Base-by-base conservation (phyloP, 805 yeast genomes). In the Sungouiella blattae region DNA sequence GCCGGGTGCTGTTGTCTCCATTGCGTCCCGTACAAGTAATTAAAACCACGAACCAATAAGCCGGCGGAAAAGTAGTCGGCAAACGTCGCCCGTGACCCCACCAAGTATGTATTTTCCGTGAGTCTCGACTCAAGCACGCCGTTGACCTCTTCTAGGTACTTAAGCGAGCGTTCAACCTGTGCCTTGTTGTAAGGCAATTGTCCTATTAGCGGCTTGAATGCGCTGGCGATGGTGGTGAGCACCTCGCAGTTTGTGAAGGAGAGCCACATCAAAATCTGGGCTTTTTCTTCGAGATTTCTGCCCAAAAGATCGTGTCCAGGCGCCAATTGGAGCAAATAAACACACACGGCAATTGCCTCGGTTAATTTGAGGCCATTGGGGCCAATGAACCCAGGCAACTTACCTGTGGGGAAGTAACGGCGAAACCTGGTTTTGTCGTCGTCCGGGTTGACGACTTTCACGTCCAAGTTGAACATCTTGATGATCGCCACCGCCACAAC, bases 161-260 rank as follows among this genome's bases (percentile, higher is more conserved):
- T 73, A 16, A 37, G 36, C 29, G 66, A 65, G 24, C 65, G 70
- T 39, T 81, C 84, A 41, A 74, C 75, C 43, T 54, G 40, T 66
- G 80, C 82, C 77, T 84, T 83, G 83, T 84, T 81, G 81, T 77
- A 87, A 46, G 94, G 89, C 35, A 46, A 58, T 34, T 56, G 62
- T 53, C 96, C 96, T 31, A 62, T 53, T 36, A 83, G 56, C 49
- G 87, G 83, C 40, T 59, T 57, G 64, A 86, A 77, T 46, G 77
- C 75, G 24, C 45, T 52, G 40, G 73, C 73, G 24, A 33, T 50
- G 39, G 62, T 52, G 30, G 67, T 52, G 46, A 82, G 57, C 39
- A 83, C 50, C 51, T 89, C 96, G 50, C 75, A 53, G 72, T 83
- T 86, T 60, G 80, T 70, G 49, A 85, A 67, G 3, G 95, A 85